Evolutionary conservation across 768 basidiomycete species (phyloP).

Genomic region (Phylloporus scabripes): DNA sequence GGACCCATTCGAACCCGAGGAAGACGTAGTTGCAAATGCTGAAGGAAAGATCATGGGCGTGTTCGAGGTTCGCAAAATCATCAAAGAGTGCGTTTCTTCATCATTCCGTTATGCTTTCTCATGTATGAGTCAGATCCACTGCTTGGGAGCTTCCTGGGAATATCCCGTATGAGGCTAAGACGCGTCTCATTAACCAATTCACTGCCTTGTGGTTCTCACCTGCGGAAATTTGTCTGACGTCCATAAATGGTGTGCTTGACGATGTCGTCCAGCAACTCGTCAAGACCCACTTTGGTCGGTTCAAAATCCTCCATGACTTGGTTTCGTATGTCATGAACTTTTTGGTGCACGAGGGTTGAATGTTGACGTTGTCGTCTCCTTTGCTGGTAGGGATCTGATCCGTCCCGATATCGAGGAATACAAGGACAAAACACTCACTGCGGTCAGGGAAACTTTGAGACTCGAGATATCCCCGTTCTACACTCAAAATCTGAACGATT

Average conservation of each 20-base stretch:
- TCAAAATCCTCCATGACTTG: constrained; percentile 30
- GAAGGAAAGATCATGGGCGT: constrained; percentile 24
- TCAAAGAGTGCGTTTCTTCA: constrained; percentile 29
- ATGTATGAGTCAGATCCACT: constrained; percentile 27
- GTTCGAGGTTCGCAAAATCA: constrained; percentile 31
- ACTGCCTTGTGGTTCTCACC: constrained; percentile 36
- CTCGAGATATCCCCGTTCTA: constrained; percentile 38
- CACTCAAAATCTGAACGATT: constrained; percentile 33
- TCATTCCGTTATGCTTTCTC: neutral
- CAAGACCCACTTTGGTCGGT: constrained; percentile 37
- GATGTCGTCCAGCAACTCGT: constrained; percentile 27
- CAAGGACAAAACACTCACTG: constrained; percentile 16
- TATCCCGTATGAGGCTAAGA: constrained; percentile 38
- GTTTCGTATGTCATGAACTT: constrained; percentile 30
- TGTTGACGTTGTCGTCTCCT: neutral
- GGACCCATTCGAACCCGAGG: constrained; percentile 11
- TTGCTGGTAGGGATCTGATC: constrained; percentile 24
- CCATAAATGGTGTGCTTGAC: constrained; percentile 29
- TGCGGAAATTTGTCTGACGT: constrained; percentile 30
- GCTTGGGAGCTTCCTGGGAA: constrained; percentile 41
- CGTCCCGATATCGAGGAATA: constrained; percentile 25
- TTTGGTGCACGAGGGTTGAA: neutral
- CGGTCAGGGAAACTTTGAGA: constrained; percentile 31
- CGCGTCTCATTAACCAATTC: constrained; percentile 31
- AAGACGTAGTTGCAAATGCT: neutral